Conservation (phyloP, 2,329 filamentous ascomycete genomes). For the Nigrograna mackinnonii region DNA sequence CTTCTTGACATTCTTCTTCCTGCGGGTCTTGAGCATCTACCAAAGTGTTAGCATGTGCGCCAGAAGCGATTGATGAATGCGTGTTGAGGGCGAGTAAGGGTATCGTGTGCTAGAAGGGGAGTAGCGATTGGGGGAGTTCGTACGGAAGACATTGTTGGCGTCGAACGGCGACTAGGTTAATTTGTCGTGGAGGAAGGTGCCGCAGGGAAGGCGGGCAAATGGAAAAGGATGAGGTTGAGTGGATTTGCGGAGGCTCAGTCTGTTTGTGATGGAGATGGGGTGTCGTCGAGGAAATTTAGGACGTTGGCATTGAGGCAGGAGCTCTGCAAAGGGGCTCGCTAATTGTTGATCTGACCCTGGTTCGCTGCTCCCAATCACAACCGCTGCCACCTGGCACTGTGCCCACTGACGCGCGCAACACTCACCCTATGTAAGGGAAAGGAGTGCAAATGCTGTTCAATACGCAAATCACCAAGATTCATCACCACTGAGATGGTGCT, state of each 20-base stretch:
- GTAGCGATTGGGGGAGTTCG: constrained; percentile 24
- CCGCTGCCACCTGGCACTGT: constrained; percentile 28
- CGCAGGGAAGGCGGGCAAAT: constrained; percentile 20
- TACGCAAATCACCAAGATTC: too few species aligned
- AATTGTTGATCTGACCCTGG: constrained; percentile 14
- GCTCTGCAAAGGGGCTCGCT: constrained; percentile 46
- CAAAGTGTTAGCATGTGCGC: constrained; percentile 27
- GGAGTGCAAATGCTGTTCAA: too few species aligned
- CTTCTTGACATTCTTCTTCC: constrained; percentile 99
- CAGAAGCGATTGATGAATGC: constrained; percentile 15
- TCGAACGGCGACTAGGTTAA: constrained; percentile 21
- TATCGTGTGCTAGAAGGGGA: constrained; percentile 23
- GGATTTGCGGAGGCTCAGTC: constrained; percentile 16
- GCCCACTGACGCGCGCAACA: too few species aligned
- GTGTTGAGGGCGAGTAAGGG: constrained; percentile 16
- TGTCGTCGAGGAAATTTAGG: constrained; percentile 44
- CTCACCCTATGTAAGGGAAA: too few species aligned
- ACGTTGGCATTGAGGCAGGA: constrained; percentile 39
- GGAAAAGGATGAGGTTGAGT: constrained; percentile 23
- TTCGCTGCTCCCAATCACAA: constrained; percentile 32
- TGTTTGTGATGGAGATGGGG: constrained; percentile 31
- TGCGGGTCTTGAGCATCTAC: constrained; percentile 79
- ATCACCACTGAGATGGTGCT: too few species aligned
- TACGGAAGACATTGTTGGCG: constrained; percentile 42
- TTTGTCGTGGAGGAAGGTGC: constrained; percentile 18